phyloP scores from a whole-genome alignment of 1,284 basidiomycete genomes.

The Ganoderma lucidum region DNA sequence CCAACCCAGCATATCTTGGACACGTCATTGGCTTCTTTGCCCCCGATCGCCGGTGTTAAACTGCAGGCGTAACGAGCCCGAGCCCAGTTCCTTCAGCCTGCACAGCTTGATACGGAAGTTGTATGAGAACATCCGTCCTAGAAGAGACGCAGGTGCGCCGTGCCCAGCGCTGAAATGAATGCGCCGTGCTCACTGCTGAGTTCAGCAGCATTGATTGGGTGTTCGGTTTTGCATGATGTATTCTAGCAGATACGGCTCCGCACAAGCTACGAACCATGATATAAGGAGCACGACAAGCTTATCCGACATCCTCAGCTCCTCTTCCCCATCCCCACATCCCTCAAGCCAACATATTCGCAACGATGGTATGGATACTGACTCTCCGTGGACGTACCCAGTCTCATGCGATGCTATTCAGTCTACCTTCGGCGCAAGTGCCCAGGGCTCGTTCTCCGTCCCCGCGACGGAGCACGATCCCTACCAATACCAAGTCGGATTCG shows the following conservation, averaged over 20 bases:
- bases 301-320: conserved; percentile 3
- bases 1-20: background rate
- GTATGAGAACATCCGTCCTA: conserved; percentile 29
- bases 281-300: conserved; percentile 9
- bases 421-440: conserved; percentile 31
- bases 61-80: background rate
- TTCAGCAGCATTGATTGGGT: background rate
- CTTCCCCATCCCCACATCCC: background rate
- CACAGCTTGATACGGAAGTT: background rate
- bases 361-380: conserved; percentile 7
- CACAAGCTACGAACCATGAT: background rate
- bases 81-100: background rate
- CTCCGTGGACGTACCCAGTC: background rate
- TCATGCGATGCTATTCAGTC: conserved; percentile 10
- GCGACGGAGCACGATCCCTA: conserved; percentile 60
- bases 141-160: conserved; percentile 22
- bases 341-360: background rate
- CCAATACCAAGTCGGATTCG: conserved; percentile 63
- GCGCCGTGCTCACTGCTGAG: background rate
- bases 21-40: background rate
- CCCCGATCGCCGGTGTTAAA: background rate
- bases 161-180: conserved; percentile 1
- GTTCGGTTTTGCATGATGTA: conserved; percentile 22
- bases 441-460: conserved; percentile 46
- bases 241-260: conserved; percentile 18